Base-by-base conservation (phyloP, 805 yeast species). In the Suhomyces kilbournensis region DNA sequence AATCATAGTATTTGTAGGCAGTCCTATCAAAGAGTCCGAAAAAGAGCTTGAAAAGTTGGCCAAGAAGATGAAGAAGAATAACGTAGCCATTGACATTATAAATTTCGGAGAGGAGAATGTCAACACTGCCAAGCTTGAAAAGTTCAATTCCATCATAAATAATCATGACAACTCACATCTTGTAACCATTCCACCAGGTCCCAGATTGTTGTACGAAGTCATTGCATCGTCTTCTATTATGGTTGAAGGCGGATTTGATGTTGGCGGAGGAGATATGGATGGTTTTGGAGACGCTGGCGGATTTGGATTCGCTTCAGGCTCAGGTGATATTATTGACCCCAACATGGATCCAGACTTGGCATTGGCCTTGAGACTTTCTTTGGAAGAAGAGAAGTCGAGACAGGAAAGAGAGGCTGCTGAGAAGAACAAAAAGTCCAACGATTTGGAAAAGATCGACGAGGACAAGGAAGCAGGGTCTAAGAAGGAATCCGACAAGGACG, bases 301-400 rank as follows among this genome's bases (percentile, higher is more conserved):
- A 5, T 46, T 39, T 39, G 79, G 71, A n/a, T 62, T 62, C 34
- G 42, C 23, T 38, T 72, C 70, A 12, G 78, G 72, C 20, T 69
- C 62, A 47, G 79, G 76, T 53, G 70, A 65, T 46, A 54, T 67
- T 46, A 65, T 74, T 39, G 98, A 93, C 70, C 93, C 97, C 30
- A 84, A 85, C 59, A 87, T 90, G 84, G 99, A 94, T 63, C 98
- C 98, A 30, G 99, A 94, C 71, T 81, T 94, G 66, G 99, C 98
- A 0, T 78, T 94, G 77, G 99, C 98, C 0, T 81, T 94, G 63
- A 84, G 98, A 66, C 77, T 94, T 69, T 93, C 98, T 0, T 77
- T 94, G 63, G 98, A 94, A 66, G 99, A 94, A 66, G 98, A 93
- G 67, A 88, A 86, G 62, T 86, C 89, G 48, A 84, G 98, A 74